Conservation (phyloP, 1,284 basidiomycete species). For the Tilletia setariae region DNA sequence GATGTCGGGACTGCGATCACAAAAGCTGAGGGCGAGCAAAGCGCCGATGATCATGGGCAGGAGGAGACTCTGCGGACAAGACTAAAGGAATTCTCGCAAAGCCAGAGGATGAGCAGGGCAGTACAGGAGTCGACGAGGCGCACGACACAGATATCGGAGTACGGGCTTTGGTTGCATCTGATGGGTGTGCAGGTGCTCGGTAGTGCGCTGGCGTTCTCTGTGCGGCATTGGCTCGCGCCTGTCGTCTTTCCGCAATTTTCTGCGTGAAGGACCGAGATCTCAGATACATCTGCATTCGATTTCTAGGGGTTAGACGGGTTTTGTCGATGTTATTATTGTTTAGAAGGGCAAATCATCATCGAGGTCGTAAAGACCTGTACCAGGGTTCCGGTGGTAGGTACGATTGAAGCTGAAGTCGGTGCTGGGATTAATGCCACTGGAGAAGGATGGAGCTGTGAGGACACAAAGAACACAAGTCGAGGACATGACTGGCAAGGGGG, state of each 20-base stretch:
- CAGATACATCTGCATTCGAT: neutral
- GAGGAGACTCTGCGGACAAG: neutral
- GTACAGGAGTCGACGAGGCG: too few relatives aligned
- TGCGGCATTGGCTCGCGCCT: conserved; percentile 46
- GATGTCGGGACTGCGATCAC: too few relatives aligned
- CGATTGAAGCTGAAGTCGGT: conserved; percentile 1
- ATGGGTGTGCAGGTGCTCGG: conserved; percentile 43
- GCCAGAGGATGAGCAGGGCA: too few relatives aligned
- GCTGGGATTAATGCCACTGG: conserved; percentile 4
- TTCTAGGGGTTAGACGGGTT: neutral
- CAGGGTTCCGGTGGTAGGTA: conserved; percentile 1
- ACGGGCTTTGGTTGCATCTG: conserved; percentile 33
- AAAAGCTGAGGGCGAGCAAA: neutral
- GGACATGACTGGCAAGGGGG: too few relatives aligned
- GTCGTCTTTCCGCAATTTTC: conserved; percentile 37
- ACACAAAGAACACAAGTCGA: neutral
- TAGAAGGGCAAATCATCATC: conserved; percentile 7
- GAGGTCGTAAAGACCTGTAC: neutral
- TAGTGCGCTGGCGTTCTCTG: conserved; percentile 39
- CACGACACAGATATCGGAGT: conserved; percentile 37
- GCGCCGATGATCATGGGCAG: neutral
- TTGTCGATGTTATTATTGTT: neutral
- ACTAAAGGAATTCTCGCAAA: too few relatives aligned
- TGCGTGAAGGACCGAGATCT: neutral
- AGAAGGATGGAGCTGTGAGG: neutral